Base-by-base conservation (phyloP, 2,329 filamentous ascomycete species). In the Colletotrichum costaricense region DNA sequence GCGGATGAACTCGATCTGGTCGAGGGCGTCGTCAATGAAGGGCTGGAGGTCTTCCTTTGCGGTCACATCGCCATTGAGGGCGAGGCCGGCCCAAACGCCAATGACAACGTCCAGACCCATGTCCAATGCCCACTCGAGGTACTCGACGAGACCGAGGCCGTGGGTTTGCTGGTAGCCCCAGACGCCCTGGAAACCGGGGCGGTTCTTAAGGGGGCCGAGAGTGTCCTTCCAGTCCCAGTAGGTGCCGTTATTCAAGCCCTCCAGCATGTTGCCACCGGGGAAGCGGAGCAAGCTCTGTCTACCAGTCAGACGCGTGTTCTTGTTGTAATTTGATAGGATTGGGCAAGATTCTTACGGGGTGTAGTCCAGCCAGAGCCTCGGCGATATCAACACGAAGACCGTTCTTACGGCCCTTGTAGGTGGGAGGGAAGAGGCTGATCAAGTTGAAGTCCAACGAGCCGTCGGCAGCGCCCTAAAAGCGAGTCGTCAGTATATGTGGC, bases 201-300 rank as follows among this genome's bases (percentile, higher is more conserved):
- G 85, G 70, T 87, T 81, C 62, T 85, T 83, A 0, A 91, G 83
- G 2, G 88, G 88, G 0, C 89, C 88, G 35, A 91, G 81, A 0
- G 87, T 87, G 66, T 89, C 80, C 75, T 88, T 87, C 87, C 87
- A 88, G 76, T 88, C 82, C 86, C 87, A 88, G 77, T 80, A 84
- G 4, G 81, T 83, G 55, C 77, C 78, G 74, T 85, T 83, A 28
- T 81, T 84, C 59, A 81, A 77, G 0, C 87, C 87, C 77, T 88
- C 86, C 2, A 92, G 80, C 83, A 91, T 92, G 78, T 92, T 92
- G 9, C 90, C 91, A 6, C 92, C 92, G 0, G 92, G 91, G 71
- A 93, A 88, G 19, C 92, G 87, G 57, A 93, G 85, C 76, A 93
- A 88, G n/a, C 85, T 57, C 30, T 42, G 63, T 76, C 7, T 73